These are phyloP conservation scores for Corinectria fuckeliana DNA, from an alignment of 2,329 filamentous ascomycete genomes.

Conservation along the genomic window DNA sequence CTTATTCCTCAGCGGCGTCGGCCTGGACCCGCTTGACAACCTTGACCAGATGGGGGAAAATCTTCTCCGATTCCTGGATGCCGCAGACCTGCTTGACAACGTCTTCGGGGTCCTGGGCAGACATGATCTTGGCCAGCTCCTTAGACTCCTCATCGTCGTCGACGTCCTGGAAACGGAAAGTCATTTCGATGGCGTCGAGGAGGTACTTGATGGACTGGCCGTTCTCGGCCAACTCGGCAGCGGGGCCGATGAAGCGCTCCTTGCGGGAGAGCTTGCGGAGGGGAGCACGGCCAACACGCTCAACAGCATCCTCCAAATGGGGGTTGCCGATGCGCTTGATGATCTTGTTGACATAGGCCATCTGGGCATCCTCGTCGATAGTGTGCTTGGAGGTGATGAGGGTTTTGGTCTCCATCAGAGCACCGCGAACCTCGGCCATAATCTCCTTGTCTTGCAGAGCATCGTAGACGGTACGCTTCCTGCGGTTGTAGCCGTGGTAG, in stretches of 20 bases:
- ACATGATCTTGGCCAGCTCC: slow-evolving; percentile 86
- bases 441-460: slow-evolving; percentile 83
- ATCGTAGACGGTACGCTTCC: slow-evolving; percentile 89
- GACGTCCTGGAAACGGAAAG: slow-evolving; percentile 94
- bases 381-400: slow-evolving; percentile 88
- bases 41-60: slow-evolving; percentile 77
- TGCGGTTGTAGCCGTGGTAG: slow-evolving; percentile 89
- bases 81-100: slow-evolving; percentile 84
- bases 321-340: slow-evolving; percentile 93
- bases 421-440: slow-evolving; percentile 77
- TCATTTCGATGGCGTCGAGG: slow-evolving; percentile 86
- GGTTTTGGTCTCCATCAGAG: slow-evolving; percentile 83
- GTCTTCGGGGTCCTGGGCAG: slow-evolving; percentile 72
- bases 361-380: slow-evolving; percentile 77
- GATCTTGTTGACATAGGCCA: slow-evolving; percentile 90
- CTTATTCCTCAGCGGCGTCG: slow-evolving; percentile 57
- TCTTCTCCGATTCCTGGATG: slow-evolving; percentile 75
- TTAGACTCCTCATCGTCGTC: slow-evolving; percentile 88
- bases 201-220: slow-evolving; percentile 76
- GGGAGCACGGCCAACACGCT: slow-evolving; percentile 93
- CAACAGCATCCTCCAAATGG: slow-evolving; percentile 87
- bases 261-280: slow-evolving; percentile 92
- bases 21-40: slow-evolving; percentile 85
- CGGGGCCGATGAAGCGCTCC: slow-evolving; percentile 94
- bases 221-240: slow-evolving; percentile 84